Conservation (phyloP, 495 filamentous ascomycete species). For the Xanthoparmelia taractica region DNA sequence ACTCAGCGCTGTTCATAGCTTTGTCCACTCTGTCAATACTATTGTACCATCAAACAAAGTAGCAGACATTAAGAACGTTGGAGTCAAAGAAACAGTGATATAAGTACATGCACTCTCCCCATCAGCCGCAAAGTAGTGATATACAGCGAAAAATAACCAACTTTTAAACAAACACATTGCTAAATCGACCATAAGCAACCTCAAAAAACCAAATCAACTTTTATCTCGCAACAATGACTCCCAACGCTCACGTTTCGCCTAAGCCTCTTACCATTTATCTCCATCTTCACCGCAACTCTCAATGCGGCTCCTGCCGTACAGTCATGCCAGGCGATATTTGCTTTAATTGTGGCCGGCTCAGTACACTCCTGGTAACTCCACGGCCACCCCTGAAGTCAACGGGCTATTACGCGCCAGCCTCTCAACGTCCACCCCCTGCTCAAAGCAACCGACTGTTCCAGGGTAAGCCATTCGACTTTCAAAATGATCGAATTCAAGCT, state of each 20-base stretch:
- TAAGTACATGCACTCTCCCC: background rate
- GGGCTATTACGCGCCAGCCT: background rate
- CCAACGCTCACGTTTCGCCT: background rate
- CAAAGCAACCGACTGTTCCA: background rate
- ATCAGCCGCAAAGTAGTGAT: too few relatives aligned
- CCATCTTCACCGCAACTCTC: background rate
- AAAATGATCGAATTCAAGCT: fast-evolving
- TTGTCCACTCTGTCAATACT: background rate
- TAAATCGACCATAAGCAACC: background rate
- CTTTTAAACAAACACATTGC: background rate
- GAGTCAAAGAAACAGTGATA: background rate
- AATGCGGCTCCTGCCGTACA: conserved; percentile 2
- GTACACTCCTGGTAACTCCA: background rate
- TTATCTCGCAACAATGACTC: background rate
- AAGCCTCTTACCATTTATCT: background rate
- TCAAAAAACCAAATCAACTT: background rate
- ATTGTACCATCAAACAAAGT: background rate
- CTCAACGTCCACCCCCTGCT: background rate
- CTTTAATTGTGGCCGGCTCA: conserved; percentile 11
- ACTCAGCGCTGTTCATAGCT: too few relatives aligned
- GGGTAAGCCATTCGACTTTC: background rate
- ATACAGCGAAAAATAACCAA: background rate
- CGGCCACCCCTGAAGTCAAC: background rate
- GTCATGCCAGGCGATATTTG: conserved; percentile 11
- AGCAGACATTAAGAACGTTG: background rate